Evolutionary conservation across 768 basidiomycete species (phyloP).

Genomic region (Mycena vulgaris): DNA sequence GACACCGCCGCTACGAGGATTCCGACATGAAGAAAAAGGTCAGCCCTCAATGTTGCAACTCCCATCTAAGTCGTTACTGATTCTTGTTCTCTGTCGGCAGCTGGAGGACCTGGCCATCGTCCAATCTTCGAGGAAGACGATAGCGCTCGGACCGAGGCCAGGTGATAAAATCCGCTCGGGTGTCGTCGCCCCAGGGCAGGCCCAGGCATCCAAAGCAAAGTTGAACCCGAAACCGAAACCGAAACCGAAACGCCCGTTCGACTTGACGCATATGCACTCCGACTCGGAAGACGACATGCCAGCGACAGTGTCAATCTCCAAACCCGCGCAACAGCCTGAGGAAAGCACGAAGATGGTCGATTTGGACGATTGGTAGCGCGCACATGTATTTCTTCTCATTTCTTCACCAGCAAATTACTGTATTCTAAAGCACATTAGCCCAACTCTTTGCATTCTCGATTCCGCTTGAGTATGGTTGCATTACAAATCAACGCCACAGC

Average conservation of each 20-base stretch:
- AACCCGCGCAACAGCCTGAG: constrained; percentile 4
- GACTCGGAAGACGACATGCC: constrained; percentile 44
- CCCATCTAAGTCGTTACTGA: not conserved
- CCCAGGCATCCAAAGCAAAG: too few relatives aligned
- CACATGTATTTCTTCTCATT: not conserved
- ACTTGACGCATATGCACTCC: constrained; percentile 39
- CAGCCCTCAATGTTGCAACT: constrained; percentile 12
- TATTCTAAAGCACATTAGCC: too few relatives aligned
- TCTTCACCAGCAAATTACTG: too few relatives aligned
- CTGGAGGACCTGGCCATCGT: constrained; percentile 69
- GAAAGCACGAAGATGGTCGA: constrained; percentile 56
- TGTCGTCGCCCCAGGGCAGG: constrained; percentile 58
- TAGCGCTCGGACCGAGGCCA: constrained; percentile 74
- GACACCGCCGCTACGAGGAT: constrained; percentile 59
- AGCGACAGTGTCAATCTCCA: constrained; percentile 13
- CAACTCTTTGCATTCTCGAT: not conserved
- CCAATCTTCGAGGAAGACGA: constrained; percentile 65
- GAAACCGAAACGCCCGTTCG: constrained; percentile 30
- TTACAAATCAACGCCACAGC: not conserved
- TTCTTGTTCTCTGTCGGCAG: constrained; percentile 54
- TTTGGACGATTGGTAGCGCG: constrained; percentile 55
- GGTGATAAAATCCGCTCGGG: constrained; percentile 78
- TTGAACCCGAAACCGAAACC: constrained; percentile 28
- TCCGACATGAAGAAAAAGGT: constrained; percentile 73
- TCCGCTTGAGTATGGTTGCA: not conserved